These are phyloP conservation scores for Penicillium sumatraense DNA, from an alignment of 2,329 filamentous ascomycete species.

Conservation along the genomic window DNA sequence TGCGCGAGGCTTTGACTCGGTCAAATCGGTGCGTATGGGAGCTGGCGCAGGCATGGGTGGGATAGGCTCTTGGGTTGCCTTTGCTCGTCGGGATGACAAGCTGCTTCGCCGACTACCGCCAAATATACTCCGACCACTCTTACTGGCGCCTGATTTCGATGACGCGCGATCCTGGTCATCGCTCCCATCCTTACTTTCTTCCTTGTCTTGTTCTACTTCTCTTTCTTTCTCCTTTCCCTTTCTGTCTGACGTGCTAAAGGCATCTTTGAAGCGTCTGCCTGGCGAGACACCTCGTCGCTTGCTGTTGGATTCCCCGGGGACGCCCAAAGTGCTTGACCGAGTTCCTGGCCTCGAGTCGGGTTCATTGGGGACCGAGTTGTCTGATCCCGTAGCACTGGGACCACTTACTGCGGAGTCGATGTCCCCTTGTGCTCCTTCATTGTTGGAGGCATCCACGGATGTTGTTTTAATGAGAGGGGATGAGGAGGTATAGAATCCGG, in stretches of 20 bases:
- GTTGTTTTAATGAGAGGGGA: constrained; percentile 68
- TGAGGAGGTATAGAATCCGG: constrained; percentile 70
- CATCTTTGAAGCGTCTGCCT: constrained; percentile 71
- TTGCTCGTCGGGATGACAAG: constrained; percentile 37
- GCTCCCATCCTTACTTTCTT: constrained; percentile 55
- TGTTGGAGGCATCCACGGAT: constrained; percentile 48
- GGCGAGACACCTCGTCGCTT: constrained; percentile 69
- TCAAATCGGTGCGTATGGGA: constrained; percentile 37
- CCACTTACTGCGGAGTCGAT: constrained; percentile 34
- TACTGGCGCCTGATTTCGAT: constrained; percentile 46
- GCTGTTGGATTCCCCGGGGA: constrained; percentile 40
- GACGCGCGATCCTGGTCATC: constrained; percentile 54
- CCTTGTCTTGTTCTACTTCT: neutral
- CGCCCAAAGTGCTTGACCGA: constrained; percentile 34
- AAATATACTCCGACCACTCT: constrained; percentile 45
- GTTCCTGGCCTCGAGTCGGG: constrained; percentile 30
- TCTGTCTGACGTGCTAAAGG: constrained; percentile 58
- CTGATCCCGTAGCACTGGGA: constrained; percentile 39
- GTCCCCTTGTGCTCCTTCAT: constrained; percentile 33
- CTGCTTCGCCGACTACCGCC: constrained; percentile 41
- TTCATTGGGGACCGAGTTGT: constrained; percentile 48
- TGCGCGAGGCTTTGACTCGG: constrained; percentile 28
- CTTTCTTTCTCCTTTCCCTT: constrained; percentile 13
- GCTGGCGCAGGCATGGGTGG: constrained; percentile 36
- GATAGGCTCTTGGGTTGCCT: constrained; percentile 31